These are phyloP conservation scores for Raffaelea ambrosiae DNA, from an alignment of 2,329 filamentous ascomycete genomes.

Conservation along the genomic window DNA sequence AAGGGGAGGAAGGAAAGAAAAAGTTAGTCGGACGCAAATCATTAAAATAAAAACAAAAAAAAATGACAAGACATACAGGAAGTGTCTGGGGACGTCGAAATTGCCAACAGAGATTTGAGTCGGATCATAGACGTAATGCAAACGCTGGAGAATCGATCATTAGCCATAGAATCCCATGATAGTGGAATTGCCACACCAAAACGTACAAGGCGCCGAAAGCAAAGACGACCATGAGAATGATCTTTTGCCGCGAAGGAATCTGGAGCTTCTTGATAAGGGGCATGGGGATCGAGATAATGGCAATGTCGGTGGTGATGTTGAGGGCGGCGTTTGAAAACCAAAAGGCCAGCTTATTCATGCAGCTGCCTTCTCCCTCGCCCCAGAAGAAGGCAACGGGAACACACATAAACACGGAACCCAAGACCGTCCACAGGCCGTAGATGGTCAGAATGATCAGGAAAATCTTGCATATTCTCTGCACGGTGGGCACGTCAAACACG, in stretches of 20 bases:
- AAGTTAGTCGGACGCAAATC: neutral
- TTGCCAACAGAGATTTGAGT: neutral
- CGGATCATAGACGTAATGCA: slow-evolving; percentile 4
- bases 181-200: too few relatives aligned
- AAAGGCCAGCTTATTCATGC: slow-evolving; percentile 10
- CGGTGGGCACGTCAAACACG: slow-evolving; percentile 4
- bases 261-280: neutral
- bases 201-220: slow-evolving; percentile 3
- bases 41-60: neutral
- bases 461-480: slow-evolving; percentile 6
- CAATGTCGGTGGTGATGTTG: slow-evolving; percentile 10
- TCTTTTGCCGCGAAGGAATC: neutral
- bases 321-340: slow-evolving; percentile 12
- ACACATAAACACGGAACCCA: slow-evolving; percentile 11
- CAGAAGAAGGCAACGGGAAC: slow-evolving; percentile 8
- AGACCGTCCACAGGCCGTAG: slow-evolving; percentile 7
- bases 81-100: slow-evolving; percentile 1
- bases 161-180: too few relatives aligned
- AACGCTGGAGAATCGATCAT: too few relatives aligned
- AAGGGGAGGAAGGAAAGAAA: too few relatives aligned
- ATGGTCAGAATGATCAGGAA: slow-evolving; percentile 7
- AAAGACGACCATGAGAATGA: slow-evolving; percentile 3
- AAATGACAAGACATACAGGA: neutral
- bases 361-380: slow-evolving; percentile 3
- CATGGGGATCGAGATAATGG: slow-evolving; percentile 11